phyloP scores from a whole-genome alignment of 1,139 yeast species.

The Scheffersomyces lignicola region DNA sequence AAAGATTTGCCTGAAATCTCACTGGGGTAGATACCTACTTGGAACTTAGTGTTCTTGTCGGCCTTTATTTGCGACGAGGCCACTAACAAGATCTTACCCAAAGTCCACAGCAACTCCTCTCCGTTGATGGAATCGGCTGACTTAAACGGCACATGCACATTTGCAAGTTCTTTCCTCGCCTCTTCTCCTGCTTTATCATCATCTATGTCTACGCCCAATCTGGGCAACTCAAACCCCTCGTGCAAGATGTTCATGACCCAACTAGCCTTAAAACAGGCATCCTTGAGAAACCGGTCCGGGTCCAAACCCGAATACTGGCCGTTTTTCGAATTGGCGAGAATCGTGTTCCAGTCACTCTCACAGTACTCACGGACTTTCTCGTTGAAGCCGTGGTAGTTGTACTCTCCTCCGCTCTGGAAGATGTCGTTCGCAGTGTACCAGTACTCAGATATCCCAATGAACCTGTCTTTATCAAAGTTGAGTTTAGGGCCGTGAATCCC shows the following conservation, averaged over 20 bases:
- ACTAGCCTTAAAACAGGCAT: slow-evolving; percentile 79
- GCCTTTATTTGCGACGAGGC: slow-evolving; percentile 54
- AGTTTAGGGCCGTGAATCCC: slow-evolving; percentile 79
- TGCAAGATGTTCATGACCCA: slow-evolving; percentile 79
- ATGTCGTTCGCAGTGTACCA: slow-evolving; percentile 87
- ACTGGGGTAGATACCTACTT: slow-evolving; percentile 57
- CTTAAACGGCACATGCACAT: slow-evolving; percentile 55
- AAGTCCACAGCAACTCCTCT: slow-evolving; percentile 65
- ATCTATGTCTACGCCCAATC: slow-evolving; percentile 52
- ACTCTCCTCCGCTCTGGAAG: slow-evolving; percentile 75
- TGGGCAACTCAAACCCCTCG: slow-evolving; percentile 76
- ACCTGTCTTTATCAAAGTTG: slow-evolving; percentile 67
- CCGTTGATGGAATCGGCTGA: slow-evolving; percentile 61
- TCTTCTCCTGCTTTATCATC: slow-evolving; percentile 17
- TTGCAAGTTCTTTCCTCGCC: slow-evolving; percentile 23
- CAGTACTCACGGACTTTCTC: slow-evolving; percentile 63
- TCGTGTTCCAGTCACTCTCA: slow-evolving; percentile 60
- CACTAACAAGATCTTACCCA: slow-evolving; percentile 59
- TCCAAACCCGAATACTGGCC: slow-evolving; percentile 53
- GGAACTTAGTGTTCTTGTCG: slow-evolving; percentile 16
- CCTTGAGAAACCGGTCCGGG: slow-evolving; percentile 48
- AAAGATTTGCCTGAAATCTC: slow-evolving; percentile 42
- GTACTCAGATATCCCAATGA: slow-evolving; percentile 79
- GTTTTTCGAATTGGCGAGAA: slow-evolving; percentile 47
- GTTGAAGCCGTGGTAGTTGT: slow-evolving; percentile 62